Evolutionary conservation across 2,329 filamentous ascomycete species (phyloP).

Genomic region (Aaosphaeria arxii): DNA sequence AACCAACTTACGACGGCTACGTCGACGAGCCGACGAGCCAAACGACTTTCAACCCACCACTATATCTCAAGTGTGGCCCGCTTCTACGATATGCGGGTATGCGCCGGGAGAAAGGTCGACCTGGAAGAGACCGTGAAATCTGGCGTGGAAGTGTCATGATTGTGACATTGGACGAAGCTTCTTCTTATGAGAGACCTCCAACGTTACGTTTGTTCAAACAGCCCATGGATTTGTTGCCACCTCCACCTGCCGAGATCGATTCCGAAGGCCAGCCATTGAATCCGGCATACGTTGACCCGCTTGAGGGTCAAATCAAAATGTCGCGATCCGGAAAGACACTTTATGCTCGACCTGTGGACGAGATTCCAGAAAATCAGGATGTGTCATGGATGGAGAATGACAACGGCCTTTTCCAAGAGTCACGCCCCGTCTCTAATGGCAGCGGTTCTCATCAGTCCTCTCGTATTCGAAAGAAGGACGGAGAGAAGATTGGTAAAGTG

Average conservation of each 20-base stretch:
- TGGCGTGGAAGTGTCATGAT: slow-evolving; percentile 97
- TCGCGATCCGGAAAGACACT: slow-evolving; percentile 81
- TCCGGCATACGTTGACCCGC: slow-evolving; percentile 82
- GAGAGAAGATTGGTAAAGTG: slow-evolving; percentile 77
- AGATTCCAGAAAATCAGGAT: slow-evolving; percentile 74
- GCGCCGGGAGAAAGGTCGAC: slow-evolving; percentile 53
- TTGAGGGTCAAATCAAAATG: slow-evolving; percentile 82
- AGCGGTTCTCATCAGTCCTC: slow-evolving; percentile 35
- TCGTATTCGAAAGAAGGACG: slow-evolving; percentile 59
- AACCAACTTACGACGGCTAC: slow-evolving; percentile 61
- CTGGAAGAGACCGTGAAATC: slow-evolving; percentile 63
- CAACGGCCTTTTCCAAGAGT: slow-evolving; percentile 75
- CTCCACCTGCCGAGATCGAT: slow-evolving; percentile 67
- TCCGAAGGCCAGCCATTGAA: slow-evolving; percentile 62
- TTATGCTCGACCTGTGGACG: slow-evolving; percentile 85
- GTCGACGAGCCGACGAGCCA: slow-evolving; percentile 62
- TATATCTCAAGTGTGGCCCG: slow-evolving; percentile 88
- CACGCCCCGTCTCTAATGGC: slow-evolving; percentile 52
- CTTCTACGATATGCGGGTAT: slow-evolving; percentile 87
- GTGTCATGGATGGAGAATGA: slow-evolving; percentile 77
- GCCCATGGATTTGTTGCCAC: slow-evolving; percentile 76
- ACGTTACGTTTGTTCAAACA: slow-evolving; percentile 83
- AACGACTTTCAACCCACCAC: slow-evolving; percentile 75
- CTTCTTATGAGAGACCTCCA: slow-evolving; percentile 75
- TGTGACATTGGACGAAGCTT: slow-evolving; percentile 80